Evolutionary conservation across 768 basidiomycete genomes (phyloP).

Genomic region (Lactifluus subvellereus): DNA sequence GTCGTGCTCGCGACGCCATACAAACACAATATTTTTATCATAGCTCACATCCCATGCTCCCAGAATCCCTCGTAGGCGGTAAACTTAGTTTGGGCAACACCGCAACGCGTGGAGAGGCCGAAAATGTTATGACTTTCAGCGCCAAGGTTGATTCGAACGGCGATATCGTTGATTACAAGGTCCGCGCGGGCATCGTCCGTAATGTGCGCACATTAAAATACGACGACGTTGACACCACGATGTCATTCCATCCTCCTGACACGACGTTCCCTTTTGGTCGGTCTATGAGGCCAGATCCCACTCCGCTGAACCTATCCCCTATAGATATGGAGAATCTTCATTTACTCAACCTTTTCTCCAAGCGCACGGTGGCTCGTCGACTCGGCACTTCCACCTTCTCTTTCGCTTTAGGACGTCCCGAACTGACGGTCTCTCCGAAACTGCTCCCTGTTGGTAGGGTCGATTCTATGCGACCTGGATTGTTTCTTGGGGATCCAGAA

Average conservation of each 20-base stretch:
- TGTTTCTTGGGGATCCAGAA: constrained; percentile 46
- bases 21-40: constrained; percentile 62
- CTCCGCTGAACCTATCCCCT: constrained; percentile 8
- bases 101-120: constrained; percentile 33
- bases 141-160: constrained; percentile 56
- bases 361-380: constrained; percentile 13
- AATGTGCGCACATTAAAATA: constrained; percentile 66
- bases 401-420: background rate
- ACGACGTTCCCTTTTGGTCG: constrained; percentile 42
- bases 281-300: constrained; percentile 7
- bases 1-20: constrained; percentile 46
- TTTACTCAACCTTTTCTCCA: constrained; percentile 29
- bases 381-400: background rate
- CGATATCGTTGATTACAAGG: constrained; percentile 59
- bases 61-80: constrained; percentile 46
- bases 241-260: constrained; percentile 31
- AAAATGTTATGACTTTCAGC: constrained; percentile 77
- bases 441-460: constrained; percentile 19
- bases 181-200: constrained; percentile 67
- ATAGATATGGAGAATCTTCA: constrained; percentile 28
- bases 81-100: constrained; percentile 44
- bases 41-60: constrained; percentile 67
- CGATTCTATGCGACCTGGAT: constrained; percentile 13
- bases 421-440: constrained; percentile 29
- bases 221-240: constrained; percentile 50